Base-by-base conservation (phyloP, 2,329 filamentous ascomycete genomes). In the Seiridium cupressi region DNA sequence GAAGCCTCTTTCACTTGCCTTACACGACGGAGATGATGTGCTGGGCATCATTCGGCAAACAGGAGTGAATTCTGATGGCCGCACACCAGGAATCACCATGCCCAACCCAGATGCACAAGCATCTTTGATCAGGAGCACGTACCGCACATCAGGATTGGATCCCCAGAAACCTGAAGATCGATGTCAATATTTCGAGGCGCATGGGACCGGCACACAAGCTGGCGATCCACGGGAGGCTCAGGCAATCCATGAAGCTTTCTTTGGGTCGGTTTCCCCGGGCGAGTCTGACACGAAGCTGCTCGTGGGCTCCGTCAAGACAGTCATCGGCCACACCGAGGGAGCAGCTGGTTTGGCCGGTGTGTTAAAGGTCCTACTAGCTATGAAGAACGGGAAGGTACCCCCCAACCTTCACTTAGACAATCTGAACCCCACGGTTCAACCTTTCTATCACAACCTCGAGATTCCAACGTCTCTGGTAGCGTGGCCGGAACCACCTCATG, bases 71-170 rank as follows among this genome's bases (percentile, higher is more conserved):
- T 77, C 77, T 34, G 83, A 87, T 63, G 84, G 84, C 10, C 72
- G 69, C 38, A 77, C 82, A 63, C 46, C 71, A n/a, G 84, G 84
- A 0, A 81, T 87, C 60, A 86, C 84, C 0, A 77, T 84, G 69
- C 85, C 85, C 0, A 84, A 73, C 56, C 67, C 72, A 1, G 59
- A 67, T 2, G 77, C 81, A 0, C 83, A 85, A 64, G 71, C 74
- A 0, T 61, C 58, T 0, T 66, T 84, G 1, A 84, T 84, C 59
- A 70, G 69, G 46, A 68, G 71, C 5, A 80, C 79, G 0, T 85
- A 85, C 63, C 59, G 48, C 1, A 70, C 68, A 4, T 71, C 80
- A 0, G 82, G 76, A 1, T 71, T 80, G 2, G 73, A 82, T 57
- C 63, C 73, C 0, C 48, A 34, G 3, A 54, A 54, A 6, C 65